Evolutionary conservation across 805 yeast species (phyloP).

Genomic region (Pichia gijzeniarum): DNA sequence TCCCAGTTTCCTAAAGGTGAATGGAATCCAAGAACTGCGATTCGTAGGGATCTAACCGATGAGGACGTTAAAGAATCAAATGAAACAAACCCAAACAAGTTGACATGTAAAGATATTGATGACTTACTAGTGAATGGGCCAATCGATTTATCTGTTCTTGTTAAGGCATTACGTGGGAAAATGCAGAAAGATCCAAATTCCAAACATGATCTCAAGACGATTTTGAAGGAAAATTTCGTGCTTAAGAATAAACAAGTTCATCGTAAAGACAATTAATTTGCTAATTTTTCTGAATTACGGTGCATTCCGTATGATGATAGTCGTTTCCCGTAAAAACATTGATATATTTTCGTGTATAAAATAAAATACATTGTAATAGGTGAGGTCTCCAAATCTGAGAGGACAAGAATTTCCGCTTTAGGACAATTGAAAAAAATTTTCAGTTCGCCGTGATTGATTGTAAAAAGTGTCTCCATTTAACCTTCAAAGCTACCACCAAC

Average conservation of each 20-base stretch:
- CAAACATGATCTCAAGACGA: conserved; percentile 47
- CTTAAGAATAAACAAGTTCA: conserved; percentile 29
- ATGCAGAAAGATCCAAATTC: conserved; percentile 60
- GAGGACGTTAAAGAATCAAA: conserved; percentile 1
- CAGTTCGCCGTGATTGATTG: neutral
- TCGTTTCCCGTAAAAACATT: no score
- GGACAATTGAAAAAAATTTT: neutral
- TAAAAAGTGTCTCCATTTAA: neutral
- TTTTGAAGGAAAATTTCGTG: conserved; percentile 25
- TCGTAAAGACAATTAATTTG: conserved; percentile 13
- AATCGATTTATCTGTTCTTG: conserved; percentile 46
- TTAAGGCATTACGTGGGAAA: conserved; percentile 53
- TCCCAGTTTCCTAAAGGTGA: conserved; percentile 68
- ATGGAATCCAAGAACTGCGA: conserved; percentile 64
- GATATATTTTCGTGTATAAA: neutral
- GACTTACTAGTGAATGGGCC: conserved; percentile 52
- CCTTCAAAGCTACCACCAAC: neutral
- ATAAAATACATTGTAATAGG: neutral
- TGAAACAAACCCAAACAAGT: neutral
- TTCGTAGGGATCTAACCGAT: conserved; percentile 21
- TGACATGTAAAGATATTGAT: conserved; percentile 65
- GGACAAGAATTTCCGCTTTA: no score
- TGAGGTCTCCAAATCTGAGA: neutral
- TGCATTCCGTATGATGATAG: no score
- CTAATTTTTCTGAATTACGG: neutral